phyloP scores from a whole-genome alignment of 495 filamentous ascomycete genomes.

The Thermochaetoides thermophila region DNA sequence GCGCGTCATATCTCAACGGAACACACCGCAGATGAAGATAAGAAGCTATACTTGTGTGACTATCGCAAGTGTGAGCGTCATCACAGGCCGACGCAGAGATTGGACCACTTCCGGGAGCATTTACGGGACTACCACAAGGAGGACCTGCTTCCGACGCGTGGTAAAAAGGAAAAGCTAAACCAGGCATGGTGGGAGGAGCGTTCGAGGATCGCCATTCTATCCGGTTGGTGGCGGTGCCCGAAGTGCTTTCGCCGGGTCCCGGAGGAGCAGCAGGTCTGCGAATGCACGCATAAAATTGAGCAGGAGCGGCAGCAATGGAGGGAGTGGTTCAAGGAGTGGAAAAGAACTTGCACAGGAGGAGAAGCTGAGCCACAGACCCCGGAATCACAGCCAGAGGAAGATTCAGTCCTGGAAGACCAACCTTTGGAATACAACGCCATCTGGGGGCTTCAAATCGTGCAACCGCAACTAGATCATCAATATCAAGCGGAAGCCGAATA shows the following conservation, averaged over 20 bases:
- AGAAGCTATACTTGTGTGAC: constrained; percentile 27
- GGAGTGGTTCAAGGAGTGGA: background rate
- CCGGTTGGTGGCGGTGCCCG: constrained; percentile 34
- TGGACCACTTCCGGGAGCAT: constrained; percentile 36
- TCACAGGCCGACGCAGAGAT: constrained; percentile 23
- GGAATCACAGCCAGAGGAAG: too few relatives aligned
- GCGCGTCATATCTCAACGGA: constrained; percentile 28
- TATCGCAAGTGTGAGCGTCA: constrained; percentile 25
- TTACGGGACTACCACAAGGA: constrained; percentile 35
- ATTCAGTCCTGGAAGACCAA: too few relatives aligned
- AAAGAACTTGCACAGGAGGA: too few relatives aligned
- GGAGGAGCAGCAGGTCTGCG: constrained; percentile 19
- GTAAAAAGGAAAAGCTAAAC: constrained; percentile 8
- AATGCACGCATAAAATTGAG: constrained; percentile 28
- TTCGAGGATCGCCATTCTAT: constrained; percentile 9
- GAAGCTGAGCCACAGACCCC: too few relatives aligned
- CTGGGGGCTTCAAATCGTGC: too few relatives aligned
- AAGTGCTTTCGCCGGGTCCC: constrained; percentile 27
- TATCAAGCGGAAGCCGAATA: too few relatives aligned
- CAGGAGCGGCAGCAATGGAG: constrained; percentile 15
- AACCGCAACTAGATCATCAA: too few relatives aligned
- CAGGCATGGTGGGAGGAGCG: constrained; percentile 11
- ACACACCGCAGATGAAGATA: constrained; percentile 21
- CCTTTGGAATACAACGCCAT: too few relatives aligned
- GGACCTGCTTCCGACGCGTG: constrained; percentile 29